Base-by-base conservation (phyloP, 208 protist genomes). In the Leishmania turanica region DNA sequence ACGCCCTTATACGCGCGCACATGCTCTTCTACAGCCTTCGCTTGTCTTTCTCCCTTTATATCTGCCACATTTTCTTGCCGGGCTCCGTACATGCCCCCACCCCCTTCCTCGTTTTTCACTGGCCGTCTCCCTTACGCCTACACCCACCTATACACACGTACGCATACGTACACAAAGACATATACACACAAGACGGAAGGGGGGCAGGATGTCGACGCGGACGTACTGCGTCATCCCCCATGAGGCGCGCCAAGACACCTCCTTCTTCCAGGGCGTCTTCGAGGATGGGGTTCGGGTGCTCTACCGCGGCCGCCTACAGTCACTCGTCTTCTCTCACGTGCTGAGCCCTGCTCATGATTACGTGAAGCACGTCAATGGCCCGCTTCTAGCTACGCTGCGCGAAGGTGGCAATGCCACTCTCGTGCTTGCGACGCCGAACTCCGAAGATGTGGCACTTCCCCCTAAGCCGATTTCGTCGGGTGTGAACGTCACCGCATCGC, bases 141-240 rank as follows among this genome's bases (percentile, higher is more conserved):
- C 62, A 68, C 62, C 15, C 31, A 21, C 62, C 31, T 11, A 34
- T 19, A 27, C 31, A 34, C 70, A 56, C 47, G 40, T 31, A 53
- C 24, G 40, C 27, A 56, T 76, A 37, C 68, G 24, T 34, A 69
- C 45, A 19, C 19, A 74, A 40, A 45, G 15, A 68, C 47, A 37
- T 37, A 4, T 66, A 83, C 17, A 62, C 62, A 77, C 34, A 53
- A 42, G 34, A 56, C 47, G n/a, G 58, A 69, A 54, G 66, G 66
- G n/a, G 37, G 66, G 66, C 27, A 24, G 21, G 15, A 81, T 83
- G 68, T 76, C 75, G 4, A 89, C 93, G 71, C 86, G 88, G n/a
- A 90, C 90, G 13, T 93, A 91, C 75, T 96, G 93, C 81, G 85
- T 96, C 47, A 93, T 96, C 42, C 89, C 91, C 11, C 90, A 91